These are phyloP conservation scores for Avena eriantha DNA, from an alignment of 176 grass and related monocot genomes.

Conservation along the genomic window DNA sequence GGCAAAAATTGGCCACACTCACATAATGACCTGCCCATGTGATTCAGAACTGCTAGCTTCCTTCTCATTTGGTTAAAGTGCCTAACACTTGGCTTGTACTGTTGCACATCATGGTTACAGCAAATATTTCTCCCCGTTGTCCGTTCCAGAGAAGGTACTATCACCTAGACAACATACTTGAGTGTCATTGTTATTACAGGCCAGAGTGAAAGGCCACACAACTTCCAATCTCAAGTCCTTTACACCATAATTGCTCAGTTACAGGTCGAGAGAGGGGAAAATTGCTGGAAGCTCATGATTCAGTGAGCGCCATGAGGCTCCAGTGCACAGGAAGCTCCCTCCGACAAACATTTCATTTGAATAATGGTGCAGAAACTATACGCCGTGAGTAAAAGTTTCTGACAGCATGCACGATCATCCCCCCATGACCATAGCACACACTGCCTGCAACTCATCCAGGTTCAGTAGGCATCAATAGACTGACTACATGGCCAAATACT, in stretches of 20 bases:
- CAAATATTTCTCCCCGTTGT: conserved; percentile 58
- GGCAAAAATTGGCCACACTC: conserved; percentile 27
- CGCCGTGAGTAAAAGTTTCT: conserved; percentile 26
- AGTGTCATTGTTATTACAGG: conserved; percentile 45
- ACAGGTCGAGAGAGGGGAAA: conserved; percentile 22
- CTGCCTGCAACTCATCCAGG: conserved; percentile 13
- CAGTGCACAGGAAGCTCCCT: conserved; percentile 20
- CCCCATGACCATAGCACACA: conserved; percentile 15
- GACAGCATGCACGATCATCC: conserved; percentile 15
- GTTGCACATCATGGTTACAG: conserved; percentile 60
- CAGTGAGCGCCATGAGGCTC: conserved; percentile 19
- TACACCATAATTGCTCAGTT: conserved; percentile 41
- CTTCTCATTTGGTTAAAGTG: conserved; percentile 66
- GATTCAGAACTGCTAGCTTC: conserved; percentile 53
- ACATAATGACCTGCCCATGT: conserved; percentile 32
- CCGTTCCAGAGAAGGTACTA: conserved; percentile 60
- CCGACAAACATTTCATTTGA: conserved; percentile 14
- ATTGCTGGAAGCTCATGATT: conserved; percentile 42
- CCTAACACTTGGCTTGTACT: conserved; percentile 50
- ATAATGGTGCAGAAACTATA: conserved; percentile 37
- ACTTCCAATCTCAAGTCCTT: conserved; percentile 33
- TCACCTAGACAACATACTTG: conserved; percentile 61
- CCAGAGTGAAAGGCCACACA: conserved; percentile 25
- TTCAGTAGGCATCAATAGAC: conserved; percentile 29
- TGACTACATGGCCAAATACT: conserved; percentile 31